A percentile compares a stretch with the other conserved stretches of the same genome.
Evolutionary conservation across 495 filamentous ascomycete species (phyloP).

Genomic region (Pyrenula massariospora): DNA sequence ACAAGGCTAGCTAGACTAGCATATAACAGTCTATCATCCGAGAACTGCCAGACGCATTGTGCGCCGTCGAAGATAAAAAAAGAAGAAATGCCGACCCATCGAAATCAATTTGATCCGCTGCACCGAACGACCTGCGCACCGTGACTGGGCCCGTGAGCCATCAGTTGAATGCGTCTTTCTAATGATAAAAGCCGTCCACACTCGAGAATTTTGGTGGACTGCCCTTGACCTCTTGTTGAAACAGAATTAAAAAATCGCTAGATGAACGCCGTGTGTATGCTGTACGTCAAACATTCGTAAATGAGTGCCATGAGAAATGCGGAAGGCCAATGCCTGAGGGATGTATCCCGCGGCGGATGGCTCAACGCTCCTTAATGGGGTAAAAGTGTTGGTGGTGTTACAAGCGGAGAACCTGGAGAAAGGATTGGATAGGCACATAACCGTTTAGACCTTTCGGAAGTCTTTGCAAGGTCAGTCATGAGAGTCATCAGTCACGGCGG

Average conservation of each 20-base stretch:
- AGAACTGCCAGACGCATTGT: not conserved
- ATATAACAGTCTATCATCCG: not conserved
- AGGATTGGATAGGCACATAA: constrained; percentile 12
- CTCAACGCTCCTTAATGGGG: constrained; percentile 39
- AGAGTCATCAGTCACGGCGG: constrained; percentile 20
- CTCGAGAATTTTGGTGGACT: constrained; percentile 5
- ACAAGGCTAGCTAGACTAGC: not conserved
- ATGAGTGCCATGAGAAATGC: constrained; percentile 12
- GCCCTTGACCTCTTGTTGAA: not conserved
- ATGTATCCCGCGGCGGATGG: constrained; percentile 15
- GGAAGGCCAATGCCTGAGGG: constrained; percentile 9
- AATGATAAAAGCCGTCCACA: constrained; percentile 22
- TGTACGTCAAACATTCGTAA: constrained; percentile 11
- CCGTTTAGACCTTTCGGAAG: constrained; percentile 51
- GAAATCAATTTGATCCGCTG: not conserved
- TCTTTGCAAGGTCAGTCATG: no score
- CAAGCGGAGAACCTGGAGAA: constrained; percentile 31
- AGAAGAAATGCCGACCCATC: not conserved
- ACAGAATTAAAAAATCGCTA: constrained; percentile 24
- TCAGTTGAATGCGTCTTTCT: constrained; percentile 40
- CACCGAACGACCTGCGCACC: constrained; percentile 50
- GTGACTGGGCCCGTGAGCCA: constrained; percentile 27
- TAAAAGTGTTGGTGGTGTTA: constrained; percentile 42
- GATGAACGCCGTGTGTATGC: constrained; percentile 36
- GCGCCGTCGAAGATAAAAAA: not conserved